These are phyloP conservation scores for Pelargonium cotyledonis DNA, from an alignment of 441 rosid species.

Conservation along the genomic window DNA sequence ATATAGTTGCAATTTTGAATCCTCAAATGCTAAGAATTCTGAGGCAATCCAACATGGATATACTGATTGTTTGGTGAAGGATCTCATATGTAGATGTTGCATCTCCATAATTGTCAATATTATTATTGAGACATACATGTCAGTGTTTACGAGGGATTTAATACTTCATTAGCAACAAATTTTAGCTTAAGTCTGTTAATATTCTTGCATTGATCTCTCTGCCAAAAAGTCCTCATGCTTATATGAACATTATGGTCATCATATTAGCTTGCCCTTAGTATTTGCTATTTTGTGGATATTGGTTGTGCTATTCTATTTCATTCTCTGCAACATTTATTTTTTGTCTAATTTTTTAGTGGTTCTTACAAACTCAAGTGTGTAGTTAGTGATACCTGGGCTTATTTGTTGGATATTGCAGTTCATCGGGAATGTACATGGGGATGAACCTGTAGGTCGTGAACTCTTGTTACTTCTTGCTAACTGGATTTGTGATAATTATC, in stretches of 20 bases:
- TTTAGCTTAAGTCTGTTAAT: not conserved
- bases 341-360: too few relatives aligned
- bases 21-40: too few relatives aligned
- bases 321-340: too few relatives aligned
- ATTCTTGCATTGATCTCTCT: not conserved
- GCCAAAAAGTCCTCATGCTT: not conserved
- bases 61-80: not conserved
- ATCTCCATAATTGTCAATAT: not conserved
- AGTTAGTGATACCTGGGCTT: slow-evolving; percentile 7
- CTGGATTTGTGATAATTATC: slow-evolving; percentile 87
- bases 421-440: slow-evolving; percentile 94
- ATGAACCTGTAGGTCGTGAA: slow-evolving; percentile 95
- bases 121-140: not conserved
- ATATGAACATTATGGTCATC: not conserved
- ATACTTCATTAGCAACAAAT: not conserved
- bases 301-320: not conserved
- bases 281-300: not conserved
- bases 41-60: not conserved
- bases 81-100: not conserved
- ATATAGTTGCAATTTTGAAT: too few relatives aligned
- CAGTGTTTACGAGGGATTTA: not conserved
- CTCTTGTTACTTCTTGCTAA: slow-evolving; percentile 69
- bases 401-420: slow-evolving; percentile 41
- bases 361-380: too few relatives aligned
- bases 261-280: not conserved